Evolutionary conservation across 2,329 filamentous ascomycete genomes (phyloP).

Genomic region (Blumeriella jaapii): DNA sequence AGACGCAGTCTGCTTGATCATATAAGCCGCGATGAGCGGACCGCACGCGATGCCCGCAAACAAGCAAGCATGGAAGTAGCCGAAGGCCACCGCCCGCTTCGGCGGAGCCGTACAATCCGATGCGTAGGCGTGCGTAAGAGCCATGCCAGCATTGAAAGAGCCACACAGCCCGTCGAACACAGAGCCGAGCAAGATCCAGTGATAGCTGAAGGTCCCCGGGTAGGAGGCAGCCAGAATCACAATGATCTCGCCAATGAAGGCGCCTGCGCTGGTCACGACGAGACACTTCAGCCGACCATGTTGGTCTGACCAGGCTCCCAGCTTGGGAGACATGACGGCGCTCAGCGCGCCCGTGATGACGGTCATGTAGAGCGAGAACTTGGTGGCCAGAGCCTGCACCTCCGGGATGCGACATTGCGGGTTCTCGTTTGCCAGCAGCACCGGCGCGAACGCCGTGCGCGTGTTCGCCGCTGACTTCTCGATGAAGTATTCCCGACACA

Average conservation of each 20-base stretch:
- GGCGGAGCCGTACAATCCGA: slow-evolving; percentile 79
- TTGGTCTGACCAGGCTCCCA: slow-evolving; percentile 78
- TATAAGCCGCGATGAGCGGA: slow-evolving; percentile 67
- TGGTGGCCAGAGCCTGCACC: slow-evolving; percentile 65
- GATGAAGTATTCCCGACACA: slow-evolving; percentile 74
- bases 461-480: slow-evolving; percentile 51
- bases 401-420: slow-evolving; percentile 69
- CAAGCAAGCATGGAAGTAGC: slow-evolving; percentile 79
- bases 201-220: slow-evolving; percentile 61
- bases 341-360: slow-evolving; percentile 67
- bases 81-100: slow-evolving; percentile 70
- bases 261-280: slow-evolving; percentile 61
- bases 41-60: slow-evolving; percentile 85
- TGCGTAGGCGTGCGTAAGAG: slow-evolving; percentile 71
- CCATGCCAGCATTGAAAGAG: slow-evolving; percentile 76
- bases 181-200: slow-evolving; percentile 66
- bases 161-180: slow-evolving; percentile 75
- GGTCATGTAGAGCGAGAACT: slow-evolving; percentile 66
- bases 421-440: slow-evolving; percentile 59
- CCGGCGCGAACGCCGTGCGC: slow-evolving; percentile 46
- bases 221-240: slow-evolving; percentile 69
- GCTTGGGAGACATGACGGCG: slow-evolving; percentile 68
- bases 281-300: slow-evolving; percentile 71
- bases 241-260: slow-evolving; percentile 61
- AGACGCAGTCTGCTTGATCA: slow-evolving; percentile 65